Base-by-base conservation (phyloP, 805 yeast genomes). In the Hanseniaspora singularis region DNA sequence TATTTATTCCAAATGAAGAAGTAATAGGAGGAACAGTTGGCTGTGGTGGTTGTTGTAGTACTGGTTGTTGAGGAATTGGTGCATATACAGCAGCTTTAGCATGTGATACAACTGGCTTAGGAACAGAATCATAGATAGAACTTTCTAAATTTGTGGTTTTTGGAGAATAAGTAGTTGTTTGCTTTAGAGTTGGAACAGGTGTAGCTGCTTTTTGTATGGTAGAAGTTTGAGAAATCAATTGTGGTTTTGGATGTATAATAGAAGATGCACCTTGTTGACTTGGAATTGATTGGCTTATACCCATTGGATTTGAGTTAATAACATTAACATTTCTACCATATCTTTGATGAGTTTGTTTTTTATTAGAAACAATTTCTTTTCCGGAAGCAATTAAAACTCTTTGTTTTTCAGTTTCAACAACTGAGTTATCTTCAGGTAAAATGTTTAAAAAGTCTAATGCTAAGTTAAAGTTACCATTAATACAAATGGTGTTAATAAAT, bases 391-490 rank as follows among this genome's bases (percentile, higher is more conserved):
- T 77, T 39, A 70, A 52, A 16, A 89, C 79, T 55, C 98, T 78
- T 52, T 83, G 88, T 61, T 79, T 83, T 57, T 85, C 96, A 36
- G 73, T 60, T 47, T 71, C 74, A 41, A 81, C 78, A 22, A 79
- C 84, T 37, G 81, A 82, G 54, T 79, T 76, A 46, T 76, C 76
- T 38, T 73, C 76, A 11, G 97, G 95, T 56, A 92, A 68, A 51
- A 81, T 68, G 38, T 69, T 68, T 58, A 89, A 70, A 53, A 83
- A 76, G 53, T 71, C 74, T 49, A 69, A 72, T 1, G 97, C 96
- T 53, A 89, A 67, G 9, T 81, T 94, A 55, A 85, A 79, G 52
- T 83, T 77, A 23, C 96, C 97, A 57, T 72, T 77, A 23, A 86
- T 77, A 3, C 95, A 81, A 49, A 87, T 77, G 50, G 81, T 67